Conservation (phyloP, 768 basidiomycete species). For the Suillus variegatus region DNA sequence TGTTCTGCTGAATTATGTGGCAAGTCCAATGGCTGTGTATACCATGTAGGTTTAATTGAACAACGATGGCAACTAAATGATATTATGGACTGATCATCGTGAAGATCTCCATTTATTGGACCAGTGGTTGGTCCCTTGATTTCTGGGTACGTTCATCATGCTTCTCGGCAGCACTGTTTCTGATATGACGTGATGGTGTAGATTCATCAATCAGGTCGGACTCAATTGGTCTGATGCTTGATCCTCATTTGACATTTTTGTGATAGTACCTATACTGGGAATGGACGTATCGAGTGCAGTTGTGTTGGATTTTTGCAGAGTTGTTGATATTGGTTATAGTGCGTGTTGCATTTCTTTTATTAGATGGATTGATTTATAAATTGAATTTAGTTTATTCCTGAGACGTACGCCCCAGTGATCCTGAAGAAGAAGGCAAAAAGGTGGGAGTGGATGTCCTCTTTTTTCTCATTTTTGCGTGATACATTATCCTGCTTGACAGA, state of each 20-base stretch:
- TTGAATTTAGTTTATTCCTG: conserved; percentile 58
- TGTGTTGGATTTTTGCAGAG: conserved; percentile 70
- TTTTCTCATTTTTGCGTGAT: not conserved
- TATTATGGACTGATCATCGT: not conserved
- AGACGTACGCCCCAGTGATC: conserved; percentile 69
- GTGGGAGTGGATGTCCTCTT: conserved; percentile 30
- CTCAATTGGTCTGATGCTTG: not conserved
- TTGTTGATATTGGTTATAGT: conserved; percentile 53
- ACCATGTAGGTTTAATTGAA: conserved; percentile 34
- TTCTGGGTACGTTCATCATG: conserved; percentile 45
- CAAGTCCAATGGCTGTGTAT: conserved; percentile 59
- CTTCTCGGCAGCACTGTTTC: not conserved
- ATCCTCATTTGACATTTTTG: conserved; percentile 2
- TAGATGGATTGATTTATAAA: not conserved
- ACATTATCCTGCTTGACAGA: conserved; percentile 29
- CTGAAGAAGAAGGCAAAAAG: conserved; percentile 57
- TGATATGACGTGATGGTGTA: conserved; percentile 17
- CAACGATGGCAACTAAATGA: not conserved
- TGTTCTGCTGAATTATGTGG: conserved; percentile 10
- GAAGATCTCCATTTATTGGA: conserved; percentile 53
- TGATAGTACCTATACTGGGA: conserved; percentile 59
- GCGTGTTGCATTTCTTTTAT: conserved; percentile 15
- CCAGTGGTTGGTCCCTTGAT: conserved; percentile 58
- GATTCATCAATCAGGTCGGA: conserved; percentile 72
- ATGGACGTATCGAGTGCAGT: conserved; percentile 74